These are phyloP conservation scores for Dryas integrifolia DNA, from an alignment of 331 rosid genomes.

Conservation along the genomic window DNA sequence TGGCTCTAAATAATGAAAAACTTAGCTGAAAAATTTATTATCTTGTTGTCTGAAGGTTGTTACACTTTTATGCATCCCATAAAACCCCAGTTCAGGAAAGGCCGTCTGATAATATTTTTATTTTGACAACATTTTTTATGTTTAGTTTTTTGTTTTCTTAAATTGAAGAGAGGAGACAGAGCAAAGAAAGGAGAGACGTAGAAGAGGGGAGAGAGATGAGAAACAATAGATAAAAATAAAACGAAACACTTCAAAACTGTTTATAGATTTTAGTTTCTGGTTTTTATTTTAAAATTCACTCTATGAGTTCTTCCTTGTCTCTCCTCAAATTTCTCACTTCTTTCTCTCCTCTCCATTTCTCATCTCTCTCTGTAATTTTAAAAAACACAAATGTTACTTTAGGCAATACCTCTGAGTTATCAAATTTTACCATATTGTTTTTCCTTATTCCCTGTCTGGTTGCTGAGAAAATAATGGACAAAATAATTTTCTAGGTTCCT, in stretches of 20 bases:
- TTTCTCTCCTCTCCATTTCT: neutral
- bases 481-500: neutral
- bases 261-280: neutral
- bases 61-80: neutral
- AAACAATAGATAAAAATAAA: neutral
- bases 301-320: neutral
- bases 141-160: neutral
- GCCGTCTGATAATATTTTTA: neutral
- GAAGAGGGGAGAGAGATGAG: neutral
- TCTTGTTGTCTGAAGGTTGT: neutral
- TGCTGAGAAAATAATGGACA: neutral
- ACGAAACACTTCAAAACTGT: neutral
- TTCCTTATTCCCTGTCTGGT: neutral
- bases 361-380: neutral
- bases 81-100: neutral
- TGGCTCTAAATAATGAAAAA: neutral
- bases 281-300: neutral
- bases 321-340: neutral
- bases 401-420: neutral
- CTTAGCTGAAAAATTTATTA: neutral
- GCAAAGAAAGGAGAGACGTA: neutral
- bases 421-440: neutral
- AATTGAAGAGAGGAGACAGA: neutral
- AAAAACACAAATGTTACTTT: neutral
- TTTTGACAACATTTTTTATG: neutral